These are phyloP conservation scores for Kwoniella europaea DNA, from an alignment of 768 basidiomycete species.

Conservation along the genomic window DNA sequence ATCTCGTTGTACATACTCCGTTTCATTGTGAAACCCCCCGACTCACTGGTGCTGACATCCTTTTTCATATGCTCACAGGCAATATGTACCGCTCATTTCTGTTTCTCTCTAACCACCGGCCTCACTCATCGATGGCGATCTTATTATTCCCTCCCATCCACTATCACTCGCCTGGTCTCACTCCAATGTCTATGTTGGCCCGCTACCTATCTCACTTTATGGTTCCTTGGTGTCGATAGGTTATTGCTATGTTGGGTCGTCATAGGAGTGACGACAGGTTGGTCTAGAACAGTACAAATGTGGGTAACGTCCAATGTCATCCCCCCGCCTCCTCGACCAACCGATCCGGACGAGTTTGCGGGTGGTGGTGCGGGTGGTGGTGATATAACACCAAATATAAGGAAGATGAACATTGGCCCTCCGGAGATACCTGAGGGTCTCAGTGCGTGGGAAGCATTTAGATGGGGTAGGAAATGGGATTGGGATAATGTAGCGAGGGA, in stretches of 20 bases:
- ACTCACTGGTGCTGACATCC: too few species aligned
- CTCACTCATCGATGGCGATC: constrained; percentile 86
- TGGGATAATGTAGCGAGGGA: constrained; percentile 49
- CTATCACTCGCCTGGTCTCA: constrained; percentile 87
- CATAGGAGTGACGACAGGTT: constrained; percentile 84
- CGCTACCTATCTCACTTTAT: constrained; percentile 82
- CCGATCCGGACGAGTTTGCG: neutral
- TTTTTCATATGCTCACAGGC: constrained; percentile 62
- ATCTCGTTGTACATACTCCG: too few species aligned
- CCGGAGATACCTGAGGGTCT: constrained; percentile 26
- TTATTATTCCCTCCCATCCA: constrained; percentile 85
- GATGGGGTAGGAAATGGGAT: constrained; percentile 48
- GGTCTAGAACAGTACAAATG: constrained; percentile 70
- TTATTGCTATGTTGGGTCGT: constrained; percentile 89
- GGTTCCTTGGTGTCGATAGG: constrained; percentile 70
- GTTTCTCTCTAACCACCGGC: constrained; percentile 83
- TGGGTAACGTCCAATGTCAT: constrained; percentile 92
- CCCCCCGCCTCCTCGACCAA: constrained; percentile 2
- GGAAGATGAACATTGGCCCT: constrained; percentile 7
- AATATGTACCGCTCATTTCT: constrained; percentile 84
- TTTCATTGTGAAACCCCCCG: too few species aligned
- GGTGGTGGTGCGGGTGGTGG: constrained; percentile 21
- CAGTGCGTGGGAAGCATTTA: constrained; percentile 39
- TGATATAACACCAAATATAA: constrained; percentile 23
- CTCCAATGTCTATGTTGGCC: constrained; percentile 97